Conservation (phyloP, 2,329 filamentous ascomycete species). For the Trichoderma citrinoviride region DNA sequence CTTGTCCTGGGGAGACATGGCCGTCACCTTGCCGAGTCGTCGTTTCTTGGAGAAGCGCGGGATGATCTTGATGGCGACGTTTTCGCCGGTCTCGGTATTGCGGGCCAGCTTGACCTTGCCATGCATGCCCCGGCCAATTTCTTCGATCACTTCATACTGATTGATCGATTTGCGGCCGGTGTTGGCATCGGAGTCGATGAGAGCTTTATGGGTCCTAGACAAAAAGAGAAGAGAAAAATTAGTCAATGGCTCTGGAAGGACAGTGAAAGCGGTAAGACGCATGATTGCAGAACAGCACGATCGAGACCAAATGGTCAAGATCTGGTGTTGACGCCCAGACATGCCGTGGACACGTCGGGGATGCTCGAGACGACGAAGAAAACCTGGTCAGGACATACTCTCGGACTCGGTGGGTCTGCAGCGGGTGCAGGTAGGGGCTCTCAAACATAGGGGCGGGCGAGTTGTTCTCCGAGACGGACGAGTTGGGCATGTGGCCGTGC, state of each 20-base stretch:
- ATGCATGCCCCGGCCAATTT: conserved; percentile 92
- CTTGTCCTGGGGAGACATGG: conserved; percentile 66
- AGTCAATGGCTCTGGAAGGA: neutral
- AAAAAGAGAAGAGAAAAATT: neutral
- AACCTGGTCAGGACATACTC: conserved; percentile 57
- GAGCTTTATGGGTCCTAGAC: conserved; percentile 77
- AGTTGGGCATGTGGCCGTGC: conserved; percentile 38
- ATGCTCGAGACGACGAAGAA: conserved; percentile 3
- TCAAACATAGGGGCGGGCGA: conserved; percentile 49
- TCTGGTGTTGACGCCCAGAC: neutral
- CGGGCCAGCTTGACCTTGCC: conserved; percentile 96
- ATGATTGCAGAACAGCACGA: neutral
- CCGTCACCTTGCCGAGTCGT: conserved; percentile 78
- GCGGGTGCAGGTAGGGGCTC: conserved; percentile 66
- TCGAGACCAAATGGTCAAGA: neutral
- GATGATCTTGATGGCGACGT: conserved; percentile 98
- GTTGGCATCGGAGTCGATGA: conserved; percentile 82
- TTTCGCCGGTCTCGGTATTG: conserved; percentile 70
- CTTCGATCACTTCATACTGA: conserved; percentile 94
- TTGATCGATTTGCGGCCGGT: conserved; percentile 97
- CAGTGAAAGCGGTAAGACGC: neutral
- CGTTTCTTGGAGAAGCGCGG: conserved; percentile 91
- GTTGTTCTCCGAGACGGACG: conserved; percentile 52
- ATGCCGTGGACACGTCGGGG: neutral
- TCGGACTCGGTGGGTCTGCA: conserved; percentile 71